These are phyloP conservation scores for Clavariopsis aquatica DNA, from an alignment of 495 filamentous ascomycete genomes.

Conservation along the genomic window DNA sequence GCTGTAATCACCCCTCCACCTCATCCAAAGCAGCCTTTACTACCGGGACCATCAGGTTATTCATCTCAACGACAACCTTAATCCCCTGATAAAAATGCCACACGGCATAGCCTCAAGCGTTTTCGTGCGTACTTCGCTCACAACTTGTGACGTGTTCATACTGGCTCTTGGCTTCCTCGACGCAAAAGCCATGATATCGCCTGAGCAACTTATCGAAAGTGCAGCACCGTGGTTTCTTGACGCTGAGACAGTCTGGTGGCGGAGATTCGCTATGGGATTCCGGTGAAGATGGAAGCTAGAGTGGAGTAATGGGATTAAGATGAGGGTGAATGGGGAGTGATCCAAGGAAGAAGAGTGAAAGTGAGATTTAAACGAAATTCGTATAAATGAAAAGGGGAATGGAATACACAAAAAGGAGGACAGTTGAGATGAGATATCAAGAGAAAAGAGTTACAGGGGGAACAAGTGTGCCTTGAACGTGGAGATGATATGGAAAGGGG, in stretches of 20 bases:
- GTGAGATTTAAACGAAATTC: too few relatives aligned
- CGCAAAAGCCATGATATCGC: conserved; percentile 11
- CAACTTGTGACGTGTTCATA: conserved; percentile 33
- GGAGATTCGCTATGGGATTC: conserved; percentile 27
- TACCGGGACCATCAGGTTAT: neutral
- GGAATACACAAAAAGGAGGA: too few relatives aligned
- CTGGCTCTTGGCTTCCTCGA: conserved; percentile 26
- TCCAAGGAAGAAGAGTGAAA: too few relatives aligned
- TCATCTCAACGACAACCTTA: neutral
- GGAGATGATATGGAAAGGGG: too few relatives aligned
- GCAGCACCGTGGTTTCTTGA: conserved; percentile 32
- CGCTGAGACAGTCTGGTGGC: conserved; percentile 34
- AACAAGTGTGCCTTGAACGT: too few relatives aligned
- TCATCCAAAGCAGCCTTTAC: too few relatives aligned
- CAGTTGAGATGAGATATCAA: too few relatives aligned
- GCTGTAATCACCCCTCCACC: too few relatives aligned
- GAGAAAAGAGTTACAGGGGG: too few relatives aligned
- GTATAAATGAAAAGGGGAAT: too few relatives aligned
- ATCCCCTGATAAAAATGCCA: conserved; percentile 16
- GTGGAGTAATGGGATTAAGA: neutral
- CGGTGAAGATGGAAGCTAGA: neutral
- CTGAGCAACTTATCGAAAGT: conserved; percentile 31
- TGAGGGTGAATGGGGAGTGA: neutral
- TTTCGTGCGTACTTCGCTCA: conserved; percentile 29
- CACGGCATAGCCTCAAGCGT: conserved; percentile 24